These are phyloP conservation scores for Tephrocybe sp. DNA, from an alignment of 768 basidiomycete species.

Conservation along the genomic window DNA sequence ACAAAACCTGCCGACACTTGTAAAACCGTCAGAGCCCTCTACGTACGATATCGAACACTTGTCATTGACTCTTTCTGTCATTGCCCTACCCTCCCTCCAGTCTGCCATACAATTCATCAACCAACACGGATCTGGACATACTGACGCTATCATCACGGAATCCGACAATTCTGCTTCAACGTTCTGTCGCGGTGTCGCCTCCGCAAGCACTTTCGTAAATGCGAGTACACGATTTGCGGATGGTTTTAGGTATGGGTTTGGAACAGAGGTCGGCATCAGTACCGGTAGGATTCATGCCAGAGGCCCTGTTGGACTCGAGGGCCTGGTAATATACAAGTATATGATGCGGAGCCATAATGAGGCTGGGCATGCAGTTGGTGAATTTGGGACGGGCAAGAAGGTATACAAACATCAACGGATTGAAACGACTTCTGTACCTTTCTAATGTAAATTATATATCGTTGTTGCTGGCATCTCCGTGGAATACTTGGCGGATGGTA, in stretches of 20 bases:
- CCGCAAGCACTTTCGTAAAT: conserved; percentile 91
- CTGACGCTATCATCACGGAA: conserved; percentile 91
- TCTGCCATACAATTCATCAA: conserved; percentile 90
- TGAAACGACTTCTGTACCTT: conserved; percentile 43
- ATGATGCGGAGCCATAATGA: conserved; percentile 75
- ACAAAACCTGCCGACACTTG: conserved; percentile 44
- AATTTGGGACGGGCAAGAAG: conserved; percentile 80
- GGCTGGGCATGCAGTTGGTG: conserved; percentile 81
- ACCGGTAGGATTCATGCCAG: conserved; percentile 96
- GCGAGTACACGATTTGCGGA: conserved; percentile 96
- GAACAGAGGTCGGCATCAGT: conserved; percentile 97
- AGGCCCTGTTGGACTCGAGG: conserved; percentile 94
- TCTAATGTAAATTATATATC: conserved; percentile 24
- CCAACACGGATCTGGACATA: conserved; percentile 91
- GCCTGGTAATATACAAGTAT: conserved; percentile 96
- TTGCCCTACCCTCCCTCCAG: conserved; percentile 66
- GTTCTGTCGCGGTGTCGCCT: conserved; percentile 89
- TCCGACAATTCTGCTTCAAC: conserved; percentile 56
- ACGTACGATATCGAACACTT: conserved; percentile 91
- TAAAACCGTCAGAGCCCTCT: conserved; percentile 51
- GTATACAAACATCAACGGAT: conserved; percentile 67
- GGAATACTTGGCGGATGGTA: too few species aligned
- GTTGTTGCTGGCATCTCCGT: too few species aligned
- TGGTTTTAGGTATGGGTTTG: conserved; percentile 95
- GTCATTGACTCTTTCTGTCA: conserved; percentile 80